Conservation (phyloP, 768 basidiomycete species). For the Fistulinella prunicolor region DNA sequence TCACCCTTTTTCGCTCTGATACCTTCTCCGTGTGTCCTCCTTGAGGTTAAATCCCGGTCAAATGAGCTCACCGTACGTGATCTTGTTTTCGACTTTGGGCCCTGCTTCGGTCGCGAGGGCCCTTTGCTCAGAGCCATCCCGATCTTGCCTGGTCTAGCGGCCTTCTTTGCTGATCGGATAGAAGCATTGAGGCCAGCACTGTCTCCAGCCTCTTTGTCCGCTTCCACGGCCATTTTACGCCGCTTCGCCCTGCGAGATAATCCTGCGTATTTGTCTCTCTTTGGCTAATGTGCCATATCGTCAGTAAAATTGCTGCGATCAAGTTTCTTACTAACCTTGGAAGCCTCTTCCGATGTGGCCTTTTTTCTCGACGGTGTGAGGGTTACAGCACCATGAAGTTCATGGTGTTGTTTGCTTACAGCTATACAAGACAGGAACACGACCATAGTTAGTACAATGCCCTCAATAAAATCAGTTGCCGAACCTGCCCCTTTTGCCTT, state of each 20-base stretch:
- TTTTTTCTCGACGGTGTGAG: slow-evolving; percentile 40
- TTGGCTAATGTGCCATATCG: slow-evolving; percentile 45
- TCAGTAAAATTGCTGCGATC: slow-evolving; percentile 4
- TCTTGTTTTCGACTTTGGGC: slow-evolving; percentile 29
- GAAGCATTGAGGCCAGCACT: slow-evolving; percentile 60
- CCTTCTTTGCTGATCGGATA: slow-evolving; percentile 86
- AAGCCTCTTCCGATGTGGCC: slow-evolving; percentile 27
- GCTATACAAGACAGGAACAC: slow-evolving; percentile 41
- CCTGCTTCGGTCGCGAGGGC: slow-evolving; percentile 34
- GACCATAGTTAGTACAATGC: slow-evolving; percentile 4
- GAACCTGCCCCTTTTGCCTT: slow-evolving; percentile 78
- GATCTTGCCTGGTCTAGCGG: slow-evolving; percentile 70
- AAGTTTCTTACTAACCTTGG: slow-evolving; percentile 38
- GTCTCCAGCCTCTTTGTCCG: slow-evolving; percentile 64
- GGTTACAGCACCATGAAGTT: slow-evolving; percentile 47
- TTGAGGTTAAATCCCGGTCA: slow-evolving; percentile 56
- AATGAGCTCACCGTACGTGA: slow-evolving; percentile 44
- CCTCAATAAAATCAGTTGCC: not conserved
- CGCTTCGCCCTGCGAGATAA: slow-evolving; percentile 86
- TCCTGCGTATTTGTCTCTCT: slow-evolving; percentile 75
- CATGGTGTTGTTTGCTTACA: slow-evolving; percentile 73
- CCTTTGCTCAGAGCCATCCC: slow-evolving; percentile 47
- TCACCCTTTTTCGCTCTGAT: slow-evolving; percentile 64
- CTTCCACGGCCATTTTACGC: slow-evolving; percentile 81
- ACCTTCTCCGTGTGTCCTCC: slow-evolving; percentile 48